A percentile compares a stretch with the other conserved stretches of the same genome.
These are phyloP conservation scores for Candida jianshihensis DNA, from an alignment of 805 yeast species.

Conservation along the genomic window DNA sequence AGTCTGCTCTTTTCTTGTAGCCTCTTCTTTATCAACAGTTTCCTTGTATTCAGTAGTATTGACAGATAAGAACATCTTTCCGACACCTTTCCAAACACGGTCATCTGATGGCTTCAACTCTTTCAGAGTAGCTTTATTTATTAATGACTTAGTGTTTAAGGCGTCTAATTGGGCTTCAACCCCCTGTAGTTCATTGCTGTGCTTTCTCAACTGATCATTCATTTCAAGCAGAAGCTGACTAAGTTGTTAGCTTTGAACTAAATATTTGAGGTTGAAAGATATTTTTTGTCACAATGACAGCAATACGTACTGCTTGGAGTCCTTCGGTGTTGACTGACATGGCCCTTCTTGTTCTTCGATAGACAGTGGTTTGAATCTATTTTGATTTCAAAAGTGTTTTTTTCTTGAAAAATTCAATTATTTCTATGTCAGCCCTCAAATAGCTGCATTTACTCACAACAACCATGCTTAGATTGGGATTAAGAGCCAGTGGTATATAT, in stretches of 20 bases:
- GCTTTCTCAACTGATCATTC: constrained; percentile 54
- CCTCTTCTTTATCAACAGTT: constrained; percentile 44
- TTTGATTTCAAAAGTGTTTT: too few relatives aligned
- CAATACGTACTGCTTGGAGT: not conserved
- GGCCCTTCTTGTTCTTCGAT: not conserved
- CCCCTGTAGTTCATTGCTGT: constrained; percentile 52
- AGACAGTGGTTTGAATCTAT: constrained; percentile 1
- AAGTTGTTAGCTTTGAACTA: too few relatives aligned
- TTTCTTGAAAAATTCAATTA: too few relatives aligned
- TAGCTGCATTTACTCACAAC: too few relatives aligned
- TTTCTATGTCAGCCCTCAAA: too few relatives aligned
- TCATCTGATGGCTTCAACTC: constrained; percentile 37
- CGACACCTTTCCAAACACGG: constrained; percentile 78
- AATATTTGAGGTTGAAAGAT: too few relatives aligned
- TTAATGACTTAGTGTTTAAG: constrained; percentile 2
- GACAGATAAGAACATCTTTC: constrained; percentile 57
- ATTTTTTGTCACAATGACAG: too few relatives aligned
- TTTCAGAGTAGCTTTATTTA: constrained; percentile 40
- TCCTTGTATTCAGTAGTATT: constrained; percentile 39
- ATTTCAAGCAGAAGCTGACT: constrained; percentile 47
- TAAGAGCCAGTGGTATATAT: not conserved
- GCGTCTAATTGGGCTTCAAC: constrained; percentile 37
- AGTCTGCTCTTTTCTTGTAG: constrained; percentile 49
- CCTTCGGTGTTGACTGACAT: constrained; percentile 39
- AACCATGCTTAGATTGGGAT: constrained; percentile 4